Base-by-base conservation (phyloP, 2,329 filamentous ascomycete species). In the Fusarium pseudocircinatum region DNA sequence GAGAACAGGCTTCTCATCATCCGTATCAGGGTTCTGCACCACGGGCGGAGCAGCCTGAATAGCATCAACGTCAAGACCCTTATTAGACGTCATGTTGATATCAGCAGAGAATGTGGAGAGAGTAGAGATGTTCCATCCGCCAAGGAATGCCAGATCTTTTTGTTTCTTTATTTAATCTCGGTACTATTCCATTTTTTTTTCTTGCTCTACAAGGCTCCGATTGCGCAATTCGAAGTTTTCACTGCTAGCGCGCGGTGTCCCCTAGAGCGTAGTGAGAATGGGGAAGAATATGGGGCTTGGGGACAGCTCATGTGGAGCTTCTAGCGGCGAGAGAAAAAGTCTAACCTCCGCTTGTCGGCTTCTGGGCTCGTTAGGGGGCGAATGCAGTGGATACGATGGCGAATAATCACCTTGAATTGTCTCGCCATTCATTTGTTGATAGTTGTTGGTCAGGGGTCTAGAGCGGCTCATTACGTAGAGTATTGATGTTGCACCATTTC, bases 221-320 rank as follows among this genome's bases (percentile, higher is more conserved):
- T 74, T 69, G 72, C 72, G 72, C 71, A 74, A 74, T 74, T 74
- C 71, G 63, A 74, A 70, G 60, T 72, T 74, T 74, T 74, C 72
- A 71, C 34, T 14, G 16, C 54, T 67, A 67, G 36, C 37, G 60
- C 28, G n/a, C 46, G 40, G 68, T 67, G 39, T 42, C 37, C 59
- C 46, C 63, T 61, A 50, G 32, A 56, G 47, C 57, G 62, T 63
- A n/a, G 36, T n/a, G 49, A 36, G 24, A 47, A 70, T 63, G 32
- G 34, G 70, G 67, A 57, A 73, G 53, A 56, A 63, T 54, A 67
- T 71, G 66, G 70, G 68, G 59, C 63, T 32, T 6, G 49, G 49
- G 18, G 49, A 9, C n/a, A 52, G 49, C 49, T 52, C 32, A 52
- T 52, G 49, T 52, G 49, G 49, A 52, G 3, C 18, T 20, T 36